Evolutionary conservation across 805 yeast species (phyloP).

Genomic region (Saccharomycopsis amapae): DNA sequence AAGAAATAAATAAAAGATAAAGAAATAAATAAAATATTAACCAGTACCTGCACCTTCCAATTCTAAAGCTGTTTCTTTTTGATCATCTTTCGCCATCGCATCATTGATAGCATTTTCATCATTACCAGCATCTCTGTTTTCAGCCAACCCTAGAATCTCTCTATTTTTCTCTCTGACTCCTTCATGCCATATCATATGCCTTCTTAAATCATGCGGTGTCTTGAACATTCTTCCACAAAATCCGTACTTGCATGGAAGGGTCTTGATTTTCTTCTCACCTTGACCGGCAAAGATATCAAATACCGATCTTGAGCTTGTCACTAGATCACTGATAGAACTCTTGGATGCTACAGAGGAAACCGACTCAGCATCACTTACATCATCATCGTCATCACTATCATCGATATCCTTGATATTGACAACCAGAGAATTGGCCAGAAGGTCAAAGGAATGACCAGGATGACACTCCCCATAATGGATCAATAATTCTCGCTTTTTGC

Average conservation of each 20-base stretch:
- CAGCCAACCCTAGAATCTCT: background rate
- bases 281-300: background rate
- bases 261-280: background rate
- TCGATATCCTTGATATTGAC: too few relatives aligned
- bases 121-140: background rate
- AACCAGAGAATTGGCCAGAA: too few relatives aligned
- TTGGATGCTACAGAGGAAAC: background rate
- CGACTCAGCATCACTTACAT: background rate
- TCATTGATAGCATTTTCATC: background rate
- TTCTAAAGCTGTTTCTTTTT: background rate
- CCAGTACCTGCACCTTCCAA: background rate
- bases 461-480: slow-evolving; percentile 50
- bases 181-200: slow-evolving; percentile 1
- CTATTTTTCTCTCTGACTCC: background rate
- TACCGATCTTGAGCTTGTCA: background rate
- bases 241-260: background rate
- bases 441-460: too few relatives aligned
- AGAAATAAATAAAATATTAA: too few relatives aligned
- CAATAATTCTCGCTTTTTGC: slow-evolving; percentile 49
- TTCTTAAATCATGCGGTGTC: background rate
- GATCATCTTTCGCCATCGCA: background rate
- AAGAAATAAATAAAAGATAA: background rate
- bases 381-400: background rate
- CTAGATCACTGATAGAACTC: background rate
- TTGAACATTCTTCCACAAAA: background rate